Base-by-base conservation (phyloP, 2,329 filamentous ascomycete species). In the Colletotrichum chrysophilum region DNA sequence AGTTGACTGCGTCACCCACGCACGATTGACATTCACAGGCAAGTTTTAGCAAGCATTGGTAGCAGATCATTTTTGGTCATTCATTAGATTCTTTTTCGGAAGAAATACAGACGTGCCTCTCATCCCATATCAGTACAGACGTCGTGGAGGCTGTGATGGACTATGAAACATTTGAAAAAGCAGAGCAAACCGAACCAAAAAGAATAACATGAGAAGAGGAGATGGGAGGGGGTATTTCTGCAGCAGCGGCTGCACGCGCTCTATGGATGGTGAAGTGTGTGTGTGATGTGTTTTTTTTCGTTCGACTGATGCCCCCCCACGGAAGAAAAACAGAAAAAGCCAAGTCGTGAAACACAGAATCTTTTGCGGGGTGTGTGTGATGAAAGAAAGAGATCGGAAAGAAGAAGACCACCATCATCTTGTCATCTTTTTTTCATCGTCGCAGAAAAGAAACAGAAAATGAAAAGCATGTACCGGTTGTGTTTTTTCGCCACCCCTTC, bases 241-340 rank as follows among this genome's bases (percentile, higher is more conserved):
- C 71, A 56, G 58, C 71, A 70, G 71, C 60, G 71, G 71, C 66
- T 64, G 66, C 71, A 74, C 30, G 26, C 60, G 66, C 66, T 74
- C 71, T 73, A 73, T 62, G 64, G 9, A 24, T 48, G 18, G n/a
- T 34, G 32, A 12, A 18, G 24, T 58, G 8, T 24, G 6, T 56
- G 7, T 38, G 8, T n/a, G 24, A 13, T 58, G 5, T 38, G 30
- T 18, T 38, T n/a, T 30, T 60, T 30, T 55, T 48, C 6, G n/a
- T 21, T 52, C 14, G 36, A 62, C 55, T 12, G 32, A 34, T 34
- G 67, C 34, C 55, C 55, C 66, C 67, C 66, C 30, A 43, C 36
- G 21, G 21, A 28, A 26, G n/a, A 55, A 24, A 32, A 36, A 16
- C 12, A 67, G n/a, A 67, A 56, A n/a, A 32, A 28, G 28, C n/a